These are phyloP conservation scores for Microsporum canis DNA, from an alignment of 2,329 filamentous ascomycete species.

Conservation along the genomic window DNA sequence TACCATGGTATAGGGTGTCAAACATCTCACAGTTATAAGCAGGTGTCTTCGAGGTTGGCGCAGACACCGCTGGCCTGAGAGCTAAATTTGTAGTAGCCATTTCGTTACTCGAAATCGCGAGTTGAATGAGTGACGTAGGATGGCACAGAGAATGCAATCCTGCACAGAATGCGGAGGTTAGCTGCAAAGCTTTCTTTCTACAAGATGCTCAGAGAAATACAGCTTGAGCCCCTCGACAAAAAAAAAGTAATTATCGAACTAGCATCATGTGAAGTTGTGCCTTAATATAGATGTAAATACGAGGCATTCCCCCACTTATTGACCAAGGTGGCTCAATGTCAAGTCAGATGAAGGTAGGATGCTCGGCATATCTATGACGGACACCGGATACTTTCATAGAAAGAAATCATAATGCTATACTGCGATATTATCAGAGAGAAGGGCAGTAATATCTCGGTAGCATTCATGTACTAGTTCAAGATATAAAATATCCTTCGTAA, in stretches of 20 bases:
- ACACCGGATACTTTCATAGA: not conserved
- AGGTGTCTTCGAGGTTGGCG: not conserved
- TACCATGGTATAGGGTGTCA: not conserved
- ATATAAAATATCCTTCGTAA: not conserved
- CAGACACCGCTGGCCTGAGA: not conserved
- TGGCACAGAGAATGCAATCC: not conserved
- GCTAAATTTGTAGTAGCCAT: not conserved
- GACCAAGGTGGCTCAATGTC: constrained; percentile 8
- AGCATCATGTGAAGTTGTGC: not conserved
- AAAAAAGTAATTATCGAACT: not conserved
- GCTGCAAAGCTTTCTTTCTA: not conserved
- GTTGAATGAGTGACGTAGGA: not conserved
- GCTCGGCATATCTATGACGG: not conserved
- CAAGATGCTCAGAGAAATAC: not conserved
- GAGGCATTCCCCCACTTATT: constrained; percentile 18
- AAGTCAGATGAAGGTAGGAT: not conserved
- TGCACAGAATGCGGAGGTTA: not conserved
- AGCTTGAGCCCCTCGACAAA: not conserved
- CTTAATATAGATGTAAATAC: not conserved
- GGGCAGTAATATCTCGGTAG: not conserved
- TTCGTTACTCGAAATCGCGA: not conserved
- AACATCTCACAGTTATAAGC: not conserved
- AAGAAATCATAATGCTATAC: not conserved
- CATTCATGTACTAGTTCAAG: not conserved
- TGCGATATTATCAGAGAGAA: not conserved